Evolutionary conservation across 106 monocot species (phyloP).

Genomic region (Apostasia ramifera): DNA sequence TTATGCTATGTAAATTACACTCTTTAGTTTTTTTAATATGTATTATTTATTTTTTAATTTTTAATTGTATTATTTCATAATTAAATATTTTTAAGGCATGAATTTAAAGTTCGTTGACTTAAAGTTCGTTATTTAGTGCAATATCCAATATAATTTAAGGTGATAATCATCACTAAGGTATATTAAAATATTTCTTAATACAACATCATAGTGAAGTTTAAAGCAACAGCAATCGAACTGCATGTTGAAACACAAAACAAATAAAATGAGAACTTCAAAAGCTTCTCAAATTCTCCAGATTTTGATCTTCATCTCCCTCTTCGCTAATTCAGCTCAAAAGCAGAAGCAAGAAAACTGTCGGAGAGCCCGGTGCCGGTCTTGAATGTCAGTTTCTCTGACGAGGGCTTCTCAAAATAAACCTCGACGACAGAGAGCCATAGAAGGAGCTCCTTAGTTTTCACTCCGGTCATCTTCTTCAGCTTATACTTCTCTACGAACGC

Average conservation of each 20-base stretch:
- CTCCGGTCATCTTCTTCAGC: conserved; percentile 17
- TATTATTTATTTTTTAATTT: too few species aligned
- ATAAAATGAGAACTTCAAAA: neutral
- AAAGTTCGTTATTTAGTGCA: neutral
- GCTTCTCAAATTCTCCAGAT: neutral
- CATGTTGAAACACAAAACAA: neutral
- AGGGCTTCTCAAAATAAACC: conserved; percentile 11
- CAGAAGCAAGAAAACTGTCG: conserved; percentile 9
- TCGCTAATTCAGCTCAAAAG: conserved; percentile 7
- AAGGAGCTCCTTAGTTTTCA: conserved; percentile 15
- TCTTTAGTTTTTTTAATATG: too few species aligned
- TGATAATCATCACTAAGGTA: neutral
- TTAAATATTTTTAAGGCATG: too few species aligned
- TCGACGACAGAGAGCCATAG: conserved; percentile 20
- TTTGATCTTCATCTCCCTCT: too few species aligned
- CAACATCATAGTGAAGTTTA: neutral
- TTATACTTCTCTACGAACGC: conserved; percentile 13
- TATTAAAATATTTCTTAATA: neutral
- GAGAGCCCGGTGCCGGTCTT: conserved; percentile 20
- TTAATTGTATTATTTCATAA: too few species aligned
- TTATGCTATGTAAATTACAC: too few species aligned
- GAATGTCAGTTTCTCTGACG: conserved; percentile 11
- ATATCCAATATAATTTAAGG: neutral
- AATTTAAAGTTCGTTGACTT: too few species aligned
- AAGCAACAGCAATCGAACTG: neutral